Base-by-base conservation (phyloP, 805 yeast species). In the Sugiyamaella americana region DNA sequence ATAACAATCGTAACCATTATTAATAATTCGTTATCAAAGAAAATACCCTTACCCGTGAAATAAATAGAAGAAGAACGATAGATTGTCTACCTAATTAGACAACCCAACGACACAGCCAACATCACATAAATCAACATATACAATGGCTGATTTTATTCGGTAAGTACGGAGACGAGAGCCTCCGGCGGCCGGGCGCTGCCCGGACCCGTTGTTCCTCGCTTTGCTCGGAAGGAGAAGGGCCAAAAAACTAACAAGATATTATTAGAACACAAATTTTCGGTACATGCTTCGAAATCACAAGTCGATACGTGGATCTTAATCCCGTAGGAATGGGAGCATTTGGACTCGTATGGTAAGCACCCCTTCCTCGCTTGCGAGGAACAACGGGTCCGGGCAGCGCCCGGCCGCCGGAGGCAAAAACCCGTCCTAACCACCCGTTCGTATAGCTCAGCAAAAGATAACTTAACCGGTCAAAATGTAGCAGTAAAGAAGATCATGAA, bases 301-400 rank as follows among this genome's bases (percentile, higher is more conserved):
- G 79, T 59, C 70, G 96, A 54, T 93, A 93, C 69, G 78, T 86
- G 3, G 96, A 91, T 61, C 74, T 93, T 51, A 91, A 88, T 61
- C 98, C 99, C 1, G 96, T 93, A 43, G 99, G 99, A 0, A 93
- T 93, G 99, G 99, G 99, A 21, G 98, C 98, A 5, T 93, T 93
- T 64, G 99, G 99, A 3, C 75, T 93, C 17, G 99, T 93, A 35
- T 93, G 98, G 60, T 57, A 52, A 23, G 60, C 37, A 55, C 13
- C n/a, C 23, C 6, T 5, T 10, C 6, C 6, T 26, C 32, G 32
- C 32, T 13, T 26, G 13, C 32, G 8, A 8, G 13, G 32, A 26
- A 26, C 8, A 13, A 26, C 13, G 11, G 32, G 32, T 26, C 8
- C 32, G 8, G 13, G 13, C 32, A 26, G 32, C 8, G 13, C 13